Evolutionary conservation across 1,139 yeast species (phyloP).

Genomic region (Geotrichum phurueaensis): DNA sequence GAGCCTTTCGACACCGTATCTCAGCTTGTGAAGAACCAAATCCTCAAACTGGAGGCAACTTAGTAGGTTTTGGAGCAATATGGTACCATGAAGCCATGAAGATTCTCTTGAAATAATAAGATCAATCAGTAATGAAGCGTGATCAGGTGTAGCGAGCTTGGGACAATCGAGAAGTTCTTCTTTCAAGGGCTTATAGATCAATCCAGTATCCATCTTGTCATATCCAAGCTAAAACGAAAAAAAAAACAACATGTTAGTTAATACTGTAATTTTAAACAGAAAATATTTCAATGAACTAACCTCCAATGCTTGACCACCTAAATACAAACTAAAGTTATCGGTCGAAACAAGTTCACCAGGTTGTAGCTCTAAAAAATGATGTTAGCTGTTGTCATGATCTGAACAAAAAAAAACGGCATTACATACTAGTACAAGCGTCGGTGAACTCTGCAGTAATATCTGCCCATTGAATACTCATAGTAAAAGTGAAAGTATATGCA

Average conservation of each 20-base stretch:
- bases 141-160: slow-evolving; percentile 22
- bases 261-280: not conserved
- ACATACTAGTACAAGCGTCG: slow-evolving; percentile 16
- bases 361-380: slow-evolving; percentile 21
- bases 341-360: slow-evolving; percentile 31
- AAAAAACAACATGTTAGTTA: not conserved
- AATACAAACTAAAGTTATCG: slow-evolving; percentile 30
- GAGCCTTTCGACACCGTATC: not conserved
- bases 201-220: slow-evolving; percentile 39
- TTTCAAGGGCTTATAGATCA: slow-evolving; percentile 27
- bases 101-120: slow-evolving; percentile 31
- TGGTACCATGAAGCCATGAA: slow-evolving; percentile 38
- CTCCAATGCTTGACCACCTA: slow-evolving; percentile 38
- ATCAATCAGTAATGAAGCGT: slow-evolving; percentile 30
- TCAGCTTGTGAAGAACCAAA: slow-evolving; percentile 23
- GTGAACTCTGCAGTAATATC: slow-evolving; percentile 29
- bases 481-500: not conserved
- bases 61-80: slow-evolving; percentile 35
- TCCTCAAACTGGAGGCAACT: slow-evolving; percentile 36
- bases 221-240: slow-evolving; percentile 29
- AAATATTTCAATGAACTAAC: slow-evolving; percentile 10
- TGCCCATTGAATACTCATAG: slow-evolving; percentile 12
- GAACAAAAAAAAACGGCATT: not conserved
- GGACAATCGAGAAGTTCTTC: slow-evolving; percentile 27
- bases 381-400: not conserved